Evolutionary conservation across 2,329 filamentous ascomycete genomes (phyloP), one percentile per base, ranked within the genome.

Genomic region (Macrophomina tecta): DNA sequence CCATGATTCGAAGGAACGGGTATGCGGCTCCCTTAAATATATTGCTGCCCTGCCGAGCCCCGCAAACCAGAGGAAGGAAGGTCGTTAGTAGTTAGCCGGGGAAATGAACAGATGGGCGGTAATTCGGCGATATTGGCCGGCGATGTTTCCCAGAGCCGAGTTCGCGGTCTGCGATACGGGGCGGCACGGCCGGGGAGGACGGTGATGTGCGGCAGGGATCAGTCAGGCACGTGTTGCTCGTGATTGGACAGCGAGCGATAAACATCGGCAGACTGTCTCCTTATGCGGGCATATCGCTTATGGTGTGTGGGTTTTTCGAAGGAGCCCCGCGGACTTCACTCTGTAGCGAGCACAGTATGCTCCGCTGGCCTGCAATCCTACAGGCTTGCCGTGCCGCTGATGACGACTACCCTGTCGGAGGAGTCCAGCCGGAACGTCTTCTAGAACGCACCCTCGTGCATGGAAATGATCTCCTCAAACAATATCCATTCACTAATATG

Each of bases 121-220:
- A 23, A 53, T 53, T 38, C 46, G 61, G 61, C 12, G 61, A 52
- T 45, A 23, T 64, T 48, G 48, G 32, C 61, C 61, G 61, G 61
- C 18, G 38, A 61, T 28, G 42, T 49, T 51, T 30, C 38, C 34
- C 42, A 23, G 14, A 32, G 11, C 28, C 16, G 38, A 16, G 16
- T 38, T 45, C 32, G 36, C 28, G 45, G 36, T n/a, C 52, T 55
- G 40, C 45, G 55, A 40, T 49, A 58, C 36, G 64, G 23, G 12
- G 30, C 16, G 34, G 48, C n/a, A 32, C 5, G 28, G 36, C 34
- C 28, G 36, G 18, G 34, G 40, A 51, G 45, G 40, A 30, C 23
- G 28, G n/a, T 14, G 64, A 66, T 66, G 64, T n/a, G 53, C 64
- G 32, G 36, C 64, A 66, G 55, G 64, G 64, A 66, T 66, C 16